A percentile compares a stretch with the other conserved stretches of the same genome.
phyloP scores from a whole-genome alignment of 2,329 filamentous ascomycete species.

The Phyllosticta capitalensis region DNA sequence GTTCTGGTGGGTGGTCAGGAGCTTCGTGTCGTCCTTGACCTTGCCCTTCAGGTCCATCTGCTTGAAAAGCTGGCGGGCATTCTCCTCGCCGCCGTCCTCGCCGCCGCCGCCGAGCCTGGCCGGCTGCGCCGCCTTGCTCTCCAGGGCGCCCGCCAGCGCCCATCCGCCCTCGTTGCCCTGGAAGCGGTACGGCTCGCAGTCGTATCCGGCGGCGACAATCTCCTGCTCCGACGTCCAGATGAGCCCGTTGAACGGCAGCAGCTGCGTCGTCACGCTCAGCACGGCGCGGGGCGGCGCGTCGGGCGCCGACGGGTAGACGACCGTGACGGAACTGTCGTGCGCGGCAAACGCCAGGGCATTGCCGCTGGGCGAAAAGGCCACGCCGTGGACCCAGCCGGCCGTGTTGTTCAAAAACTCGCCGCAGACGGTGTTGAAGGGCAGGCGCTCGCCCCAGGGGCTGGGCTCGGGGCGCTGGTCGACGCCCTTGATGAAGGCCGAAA shows the following conservation, averaged over 20 bases:
- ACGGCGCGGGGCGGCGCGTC: conserved; percentile 89
- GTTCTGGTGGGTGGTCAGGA: conserved; percentile 95
- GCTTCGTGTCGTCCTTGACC: conserved; percentile 90
- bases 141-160: conserved; percentile 73
- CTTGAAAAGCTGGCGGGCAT: conserved; percentile 92
- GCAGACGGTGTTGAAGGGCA: conserved; percentile 97
- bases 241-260: conserved; percentile 84
- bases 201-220: conserved; percentile 89
- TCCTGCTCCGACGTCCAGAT: conserved; percentile 88
- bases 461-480: conserved; percentile 79
- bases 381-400: conserved; percentile 91
- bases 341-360: conserved; percentile 88
- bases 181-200: conserved; percentile 82
- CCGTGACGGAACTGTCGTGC: conserved; percentile 92
- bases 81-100: conserved; percentile 67
- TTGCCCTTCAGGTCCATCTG: conserved; percentile 99
- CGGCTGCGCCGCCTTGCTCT: conserved; percentile 47
- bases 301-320: conserved; percentile 86
- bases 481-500: conserved; percentile 94
- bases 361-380: conserved; percentile 85
- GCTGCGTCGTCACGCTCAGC: conserved; percentile 77
- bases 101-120: conserved; percentile 42
- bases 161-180: conserved; percentile 69
- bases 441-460: conserved; percentile 83
- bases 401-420: conserved; percentile 95